Conservation (phyloP, 2,329 filamentous ascomycete genomes). For the Teratosphaeria epicoccoides region DNA sequence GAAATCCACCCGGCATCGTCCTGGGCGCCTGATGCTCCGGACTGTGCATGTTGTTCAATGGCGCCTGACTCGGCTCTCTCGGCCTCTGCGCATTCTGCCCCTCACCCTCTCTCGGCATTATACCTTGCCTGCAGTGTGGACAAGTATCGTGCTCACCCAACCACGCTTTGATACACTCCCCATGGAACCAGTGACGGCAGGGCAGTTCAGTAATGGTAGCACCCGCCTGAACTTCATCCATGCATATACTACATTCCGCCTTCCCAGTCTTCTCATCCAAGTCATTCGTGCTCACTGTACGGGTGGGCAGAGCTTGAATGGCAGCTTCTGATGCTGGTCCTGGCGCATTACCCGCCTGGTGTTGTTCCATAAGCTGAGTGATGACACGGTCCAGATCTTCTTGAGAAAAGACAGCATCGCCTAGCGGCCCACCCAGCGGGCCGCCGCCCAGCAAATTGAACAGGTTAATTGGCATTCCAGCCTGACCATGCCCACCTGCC, state of each 20-base stretch:
- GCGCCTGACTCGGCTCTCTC: conserved; percentile 19
- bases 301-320: conserved; percentile 58
- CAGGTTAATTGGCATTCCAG: conserved; percentile 5
- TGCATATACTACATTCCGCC: conserved; percentile 87
- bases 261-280: conserved; percentile 56
- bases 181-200: conserved; percentile 91
- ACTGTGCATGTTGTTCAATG: conserved; percentile 20
- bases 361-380: conserved; percentile 76
- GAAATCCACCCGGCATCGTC: conserved; percentile 11
- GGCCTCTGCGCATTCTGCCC: conserved; percentile 10
- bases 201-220: conserved; percentile 68
- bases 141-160: conserved; percentile 86
- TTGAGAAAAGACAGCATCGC: conserved; percentile 82
- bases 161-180: conserved; percentile 72
- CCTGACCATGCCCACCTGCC: conserved; percentile 1
- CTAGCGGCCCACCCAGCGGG: conserved; percentile 37
- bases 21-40: conserved; percentile 14
- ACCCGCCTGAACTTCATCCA: conserved; percentile 66
- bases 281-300: conserved; percentile 56
- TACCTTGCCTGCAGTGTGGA: conserved; percentile 60
- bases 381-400: conserved; percentile 85
- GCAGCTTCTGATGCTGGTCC: conserved; percentile 68
- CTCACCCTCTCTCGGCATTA: conserved; percentile 29
- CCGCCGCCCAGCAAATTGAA: conserved; percentile 16
- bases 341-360: conserved; percentile 63